These are phyloP conservation scores for Henningerozyma blattae DNA, from an alignment of 805 yeast species.

Conservation along the genomic window DNA sequence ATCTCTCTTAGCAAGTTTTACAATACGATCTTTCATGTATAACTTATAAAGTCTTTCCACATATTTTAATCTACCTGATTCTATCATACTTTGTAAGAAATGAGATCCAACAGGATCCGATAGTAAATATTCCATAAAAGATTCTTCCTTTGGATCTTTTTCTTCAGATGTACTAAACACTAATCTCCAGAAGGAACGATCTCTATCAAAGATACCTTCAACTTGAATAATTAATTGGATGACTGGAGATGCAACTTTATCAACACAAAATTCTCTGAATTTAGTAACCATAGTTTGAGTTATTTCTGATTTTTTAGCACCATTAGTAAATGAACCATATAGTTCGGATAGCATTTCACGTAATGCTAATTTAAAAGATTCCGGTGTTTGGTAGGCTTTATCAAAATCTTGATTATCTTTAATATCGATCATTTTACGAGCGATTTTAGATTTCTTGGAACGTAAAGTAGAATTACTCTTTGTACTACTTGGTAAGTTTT, in stretches of 20 bases:
- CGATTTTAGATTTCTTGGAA: conserved; percentile 74
- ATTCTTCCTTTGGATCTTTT: conserved; percentile 50
- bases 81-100: conserved; percentile 65
- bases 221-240: conserved; percentile 64
- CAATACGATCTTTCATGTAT: conserved; percentile 65
- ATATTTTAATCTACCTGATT: conserved; percentile 52
- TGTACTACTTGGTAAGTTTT: conserved; percentile 62
- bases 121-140: conserved; percentile 72
- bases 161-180: conserved; percentile 44
- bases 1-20: conserved; percentile 65
- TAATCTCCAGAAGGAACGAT: conserved; percentile 56
- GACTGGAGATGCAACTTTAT: conserved; percentile 80
- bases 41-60: conserved; percentile 56
- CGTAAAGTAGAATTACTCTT: conserved; percentile 61
- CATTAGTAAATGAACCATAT: conserved; percentile 21
- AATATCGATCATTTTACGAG: conserved; percentile 86
- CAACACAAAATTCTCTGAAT: conserved; percentile 65
- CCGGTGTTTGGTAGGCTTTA: conserved; percentile 56
- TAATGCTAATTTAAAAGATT: conserved; percentile 51
- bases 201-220: conserved; percentile 71
- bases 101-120: conserved; percentile 91
- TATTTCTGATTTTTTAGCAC: conserved; percentile 18
- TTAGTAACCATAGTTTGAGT: conserved; percentile 28
- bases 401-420: conserved; percentile 65
- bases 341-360: conserved; percentile 35